Base-by-base conservation (phyloP, 345 rosid genomes). In the Combretum micranthum region DNA sequence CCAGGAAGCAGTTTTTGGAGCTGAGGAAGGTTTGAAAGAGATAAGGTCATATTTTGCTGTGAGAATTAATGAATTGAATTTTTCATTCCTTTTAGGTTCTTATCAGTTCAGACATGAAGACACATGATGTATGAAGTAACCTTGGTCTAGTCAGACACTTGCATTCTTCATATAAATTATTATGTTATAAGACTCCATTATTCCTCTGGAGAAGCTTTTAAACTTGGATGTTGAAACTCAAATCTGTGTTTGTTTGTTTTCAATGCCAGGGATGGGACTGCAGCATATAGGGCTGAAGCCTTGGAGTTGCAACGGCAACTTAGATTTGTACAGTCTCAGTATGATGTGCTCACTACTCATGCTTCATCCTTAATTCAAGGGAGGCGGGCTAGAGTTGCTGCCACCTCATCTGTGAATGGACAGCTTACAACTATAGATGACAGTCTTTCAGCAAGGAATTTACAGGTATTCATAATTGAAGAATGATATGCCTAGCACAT, bases 1-100 rank as follows among this genome's bases (percentile, higher is more conserved):
- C 54, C 94, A 89, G 75, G 99, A 89, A 72, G 96, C 89, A 0
- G 96, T 89, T 60, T 93, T 93, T 59, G 97, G 99, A 46, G 82
- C 97, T 1, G 95, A 87, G 76, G 99, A 87, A 78, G 82, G 88
- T 52, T 46, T 82, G 59, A 83, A 87, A 74, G 99, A 89, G 67
- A 82, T 89, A 63, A 70, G 94, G 99, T 89, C 56, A 46, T 32
- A 32, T 32, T 32, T 11, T 32, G 39, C 39, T 32, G 39, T 32
- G 39, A 32, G 39, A 7, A 32, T 7, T 32, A 32, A 32, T 7
- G 39, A 32, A 32, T 32, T 32, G 9, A 32, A 2, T 4, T 32
- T n/a, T 32, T 32, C 9, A 32, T 32, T 32, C 7, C 10, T 32
- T 32, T 32, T 32, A 4, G 39, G 9, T 32, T 32, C 39, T 7